Base-by-base conservation (phyloP, 2,329 filamentous ascomycete genomes). In the Talaromyces sp. region DNA sequence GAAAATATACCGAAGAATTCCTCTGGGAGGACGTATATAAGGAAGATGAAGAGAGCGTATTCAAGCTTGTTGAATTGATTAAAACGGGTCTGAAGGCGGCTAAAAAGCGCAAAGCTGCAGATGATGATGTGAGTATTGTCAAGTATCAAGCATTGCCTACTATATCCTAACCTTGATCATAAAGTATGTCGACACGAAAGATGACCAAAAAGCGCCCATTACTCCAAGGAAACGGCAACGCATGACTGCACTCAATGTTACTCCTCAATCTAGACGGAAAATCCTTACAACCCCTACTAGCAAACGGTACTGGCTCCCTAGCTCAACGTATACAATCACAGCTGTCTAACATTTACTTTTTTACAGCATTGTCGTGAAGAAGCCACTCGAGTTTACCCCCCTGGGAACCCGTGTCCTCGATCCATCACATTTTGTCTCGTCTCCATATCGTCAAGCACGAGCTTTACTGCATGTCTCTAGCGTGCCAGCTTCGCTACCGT, bases 381-480 rank as follows among this genome's bases (percentile, higher is more conserved):
- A 93, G 70, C 89, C 91, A 5, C 85, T 99, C 40, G 93, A 97
- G 71, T 98, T 98, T 70, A 99, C 95, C 0, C 95, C 95, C 0
- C 80, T 99, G n/a, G 92, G 92, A 6, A 97, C 92, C 14, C 89
- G 95, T 44, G 84, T 90, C 23, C 83, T 99, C 3, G 91, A 91
- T 1, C 89, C 91, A 4, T 84, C 84, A 36, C 86, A 90, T 66
- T 83, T 90, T 61, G 85, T 92, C 51, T 87, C 89, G 2, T 96
- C 95, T 0, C 95, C 95, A 0, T 98, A 97, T 71, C 92, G 96
- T 68, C 85, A 96, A 63, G 96, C 95, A 55, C 87, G 96, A 23
- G 92, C 88, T 31, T 88, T 91, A 52, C 85, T 99, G 1, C 95
- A 99, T 72, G 95, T 99, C 31, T 95, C 96, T 0, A 91, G 95